phyloP scores from a whole-genome alignment of 2,329 filamentous ascomycete species.

The Pseudopithomyces maydicus region DNA sequence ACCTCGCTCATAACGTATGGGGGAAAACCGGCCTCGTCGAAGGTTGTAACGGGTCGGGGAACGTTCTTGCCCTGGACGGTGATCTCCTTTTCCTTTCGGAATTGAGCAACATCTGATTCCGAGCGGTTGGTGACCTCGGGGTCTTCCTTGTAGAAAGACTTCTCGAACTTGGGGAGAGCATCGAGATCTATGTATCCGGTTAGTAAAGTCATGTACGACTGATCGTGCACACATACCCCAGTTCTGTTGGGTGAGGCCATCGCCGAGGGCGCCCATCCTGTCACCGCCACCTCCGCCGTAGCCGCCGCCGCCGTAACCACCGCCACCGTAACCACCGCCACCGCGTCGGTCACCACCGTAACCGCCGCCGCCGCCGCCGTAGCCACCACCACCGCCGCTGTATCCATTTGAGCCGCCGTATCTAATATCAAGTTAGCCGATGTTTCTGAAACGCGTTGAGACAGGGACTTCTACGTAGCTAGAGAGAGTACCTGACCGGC shows the following conservation, averaged over 20 bases:
- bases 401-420: constrained; percentile 40
- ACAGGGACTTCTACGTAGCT: constrained; percentile 35
- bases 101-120: constrained; percentile 80
- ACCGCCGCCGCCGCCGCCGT: constrained; percentile 23
- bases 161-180: constrained; percentile 93
- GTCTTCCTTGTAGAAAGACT: constrained; percentile 98
- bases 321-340: constrained; percentile 28
- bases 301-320: constrained; percentile 27
- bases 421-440: constrained; percentile 29
- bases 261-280: constrained; percentile 89
- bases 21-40: constrained; percentile 97
- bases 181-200: constrained; percentile 66
- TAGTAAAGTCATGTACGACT: constrained; percentile 17
- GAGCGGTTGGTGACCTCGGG: constrained; percentile 76
- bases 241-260: constrained; percentile 82
- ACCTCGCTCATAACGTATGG: constrained; percentile 98
- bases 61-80: constrained; percentile 79
- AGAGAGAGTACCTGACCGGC: constrained; percentile 33
- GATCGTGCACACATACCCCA: constrained; percentile 72
- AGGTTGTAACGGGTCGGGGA: constrained; percentile 93
- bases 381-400: constrained; percentile 7
- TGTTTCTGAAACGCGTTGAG: constrained; percentile 10
- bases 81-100: constrained; percentile 85
- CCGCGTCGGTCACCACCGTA: constrained; percentile 20
- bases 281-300: constrained; percentile 75